Base-by-base conservation (phyloP, 345 rosid genomes). In the Ricinus communis region DNA sequence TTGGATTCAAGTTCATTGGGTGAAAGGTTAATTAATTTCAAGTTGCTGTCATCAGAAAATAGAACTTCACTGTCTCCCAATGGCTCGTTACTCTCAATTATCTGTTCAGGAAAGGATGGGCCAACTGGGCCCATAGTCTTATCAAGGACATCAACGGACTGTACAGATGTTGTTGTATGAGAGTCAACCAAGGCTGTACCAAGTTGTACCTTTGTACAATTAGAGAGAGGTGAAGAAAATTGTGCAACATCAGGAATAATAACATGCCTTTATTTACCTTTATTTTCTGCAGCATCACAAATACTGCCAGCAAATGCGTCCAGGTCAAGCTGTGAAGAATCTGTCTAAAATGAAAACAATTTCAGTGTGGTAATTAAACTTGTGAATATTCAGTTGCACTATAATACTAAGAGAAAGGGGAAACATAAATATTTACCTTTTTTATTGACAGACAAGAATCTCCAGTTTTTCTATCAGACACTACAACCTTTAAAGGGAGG, bases 401-500 rank as follows among this genome's bases (percentile, higher is more conserved):
- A 46, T 10, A 52, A 21, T 21, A n/a, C 10, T 52, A n/a, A 10
- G 1, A 52, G 11, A 50, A 50, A 52, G 16, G 12, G 12, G 10
- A 55, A 22, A 25, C n/a, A n/a, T n/a, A 24, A 55, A 55, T 3
- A 22, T 55, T 46, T 12, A 51, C 55, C 55, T 14, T 11, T 15
- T 7, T 28, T 28, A 30, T 7, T 22, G 15, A 15, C 11, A 58
- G 18, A 30, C 40, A 15, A 58, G 40, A 15, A 31, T 30, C 41
- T 58, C 38, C 41, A 16, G 28, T 31, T 2, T n/a, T 28, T 50
- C 46, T 7, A 49, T n/a, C 36, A 50, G 21, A 16, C 19, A 49
- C 24, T n/a, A 22, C 61, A 57, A 57, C 65, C 27, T 57, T 40
- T 30, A 14, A n/a, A 69, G 27, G 40, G 43, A 69, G 55, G 33